These are phyloP conservation scores for Rhynchosporium secalis DNA, from an alignment of 2,329 filamentous ascomycete species.

Conservation along the genomic window DNA sequence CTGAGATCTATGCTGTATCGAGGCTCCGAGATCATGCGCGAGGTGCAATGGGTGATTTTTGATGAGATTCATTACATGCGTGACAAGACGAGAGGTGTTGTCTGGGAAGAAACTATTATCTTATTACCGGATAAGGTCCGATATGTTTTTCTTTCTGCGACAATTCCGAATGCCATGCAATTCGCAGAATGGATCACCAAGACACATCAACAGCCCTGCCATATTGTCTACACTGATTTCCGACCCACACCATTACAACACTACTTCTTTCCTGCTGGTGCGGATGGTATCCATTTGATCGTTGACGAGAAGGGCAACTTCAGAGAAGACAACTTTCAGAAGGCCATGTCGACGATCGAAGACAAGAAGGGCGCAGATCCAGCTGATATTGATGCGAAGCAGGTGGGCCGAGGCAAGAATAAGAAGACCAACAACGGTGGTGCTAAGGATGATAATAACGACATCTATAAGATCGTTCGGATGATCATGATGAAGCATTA, in stretches of 20 bases:
- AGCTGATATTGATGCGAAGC: conserved; percentile 73
- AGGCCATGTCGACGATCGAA: conserved; percentile 87
- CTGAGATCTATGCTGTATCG: conserved; percentile 96
- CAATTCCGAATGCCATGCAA: conserved; percentile 98
- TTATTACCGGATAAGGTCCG: conserved; percentile 96
- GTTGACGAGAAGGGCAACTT: conserved; percentile 97
- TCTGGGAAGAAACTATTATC: conserved; percentile 99
- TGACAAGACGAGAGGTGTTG: conserved; percentile 90
- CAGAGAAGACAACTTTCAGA: conserved; percentile 95
- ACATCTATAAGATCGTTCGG: conserved; percentile 96
- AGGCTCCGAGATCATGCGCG: conserved; percentile 98
- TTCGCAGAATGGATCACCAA: conserved; percentile 99
- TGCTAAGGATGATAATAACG: conserved; percentile 65
- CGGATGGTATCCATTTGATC: conserved; percentile 88
- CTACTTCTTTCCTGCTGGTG: conserved; percentile 94
- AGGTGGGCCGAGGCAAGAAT: conserved; percentile 85
- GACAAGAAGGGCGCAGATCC: conserved; percentile 85
- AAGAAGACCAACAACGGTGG: conserved; percentile 91
- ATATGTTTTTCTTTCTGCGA: conserved; percentile 97
- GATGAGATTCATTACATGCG: conserved; percentile 99
- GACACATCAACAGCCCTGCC: conserved; percentile 94
- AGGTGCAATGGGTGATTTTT: conserved; percentile 97
- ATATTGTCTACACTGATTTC: conserved; percentile 99
- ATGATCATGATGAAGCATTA: conserved; percentile 99
- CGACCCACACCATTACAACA: conserved; percentile 94